Evolutionary conservation across 1,284 basidiomycete species (phyloP).

Genomic region (Amylostereum chailletii): DNA sequence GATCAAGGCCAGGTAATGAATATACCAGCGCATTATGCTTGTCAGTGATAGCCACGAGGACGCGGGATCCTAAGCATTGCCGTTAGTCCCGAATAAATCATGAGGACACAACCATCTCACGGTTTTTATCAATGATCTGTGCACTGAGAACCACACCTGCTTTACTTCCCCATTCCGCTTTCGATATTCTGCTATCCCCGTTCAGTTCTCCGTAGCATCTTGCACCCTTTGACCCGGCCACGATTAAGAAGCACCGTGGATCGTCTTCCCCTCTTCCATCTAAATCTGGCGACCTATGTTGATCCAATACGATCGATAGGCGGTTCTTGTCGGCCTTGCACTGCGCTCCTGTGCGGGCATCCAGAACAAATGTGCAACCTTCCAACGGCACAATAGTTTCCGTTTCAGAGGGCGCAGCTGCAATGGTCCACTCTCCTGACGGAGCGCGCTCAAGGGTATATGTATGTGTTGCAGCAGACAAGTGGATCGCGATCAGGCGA

Average conservation of each 20-base stretch:
- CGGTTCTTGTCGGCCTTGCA: constrained; percentile 37
- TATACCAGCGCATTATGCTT: constrained; percentile 49
- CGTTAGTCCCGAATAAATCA: neutral
- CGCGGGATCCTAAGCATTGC: constrained; percentile 42
- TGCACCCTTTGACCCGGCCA: constrained; percentile 50
- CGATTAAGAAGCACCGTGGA: constrained; percentile 35
- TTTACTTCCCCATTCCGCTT: constrained; percentile 49
- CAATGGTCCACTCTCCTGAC: constrained; percentile 39
- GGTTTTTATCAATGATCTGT: constrained; percentile 46
- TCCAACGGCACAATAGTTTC: constrained; percentile 48
- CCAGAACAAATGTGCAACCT: constrained; percentile 50
- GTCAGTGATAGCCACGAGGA: constrained; percentile 58
- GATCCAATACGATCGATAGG: constrained; percentile 25
- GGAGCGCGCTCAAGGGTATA: constrained; percentile 41
- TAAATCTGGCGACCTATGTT: constrained; percentile 11
- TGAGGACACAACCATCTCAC: constrained; percentile 22
- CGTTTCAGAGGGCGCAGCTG: constrained; percentile 23
- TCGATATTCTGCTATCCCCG: constrained; percentile 52
- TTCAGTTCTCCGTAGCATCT: constrained; percentile 41
- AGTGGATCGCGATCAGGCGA: constrained; percentile 53
- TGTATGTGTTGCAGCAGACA: constrained; percentile 52
- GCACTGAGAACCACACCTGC: constrained; percentile 36
- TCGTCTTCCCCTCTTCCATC: constrained; percentile 15
- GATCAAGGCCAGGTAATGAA: constrained; percentile 60
- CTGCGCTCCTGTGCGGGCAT: constrained; percentile 44